A percentile compares a stretch with the other conserved stretches of the same genome.
These are phyloP conservation scores for Candida taoyuanica DNA, from an alignment of 805 yeast genomes.

Conservation along the genomic window DNA sequence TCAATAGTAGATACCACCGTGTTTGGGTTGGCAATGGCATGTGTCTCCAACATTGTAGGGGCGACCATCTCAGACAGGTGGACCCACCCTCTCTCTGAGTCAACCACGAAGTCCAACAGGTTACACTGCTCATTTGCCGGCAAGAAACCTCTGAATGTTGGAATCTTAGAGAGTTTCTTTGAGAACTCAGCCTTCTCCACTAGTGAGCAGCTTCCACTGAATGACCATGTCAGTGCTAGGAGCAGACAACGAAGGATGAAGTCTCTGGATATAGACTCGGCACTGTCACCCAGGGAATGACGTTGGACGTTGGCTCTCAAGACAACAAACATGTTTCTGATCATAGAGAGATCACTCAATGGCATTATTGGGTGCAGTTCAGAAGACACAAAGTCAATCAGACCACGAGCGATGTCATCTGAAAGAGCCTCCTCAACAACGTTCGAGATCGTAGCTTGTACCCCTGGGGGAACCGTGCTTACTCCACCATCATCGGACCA, in stretches of 20 bases:
- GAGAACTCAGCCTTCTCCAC: constrained; percentile 38
- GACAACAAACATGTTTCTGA: constrained; percentile 7
- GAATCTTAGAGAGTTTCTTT: constrained; percentile 20
- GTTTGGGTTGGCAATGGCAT: constrained; percentile 52
- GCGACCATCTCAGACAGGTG: constrained; percentile 47
- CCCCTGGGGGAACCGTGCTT: background rate
- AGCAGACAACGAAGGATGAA: constrained; percentile 20
- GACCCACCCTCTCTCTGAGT: constrained; percentile 49
- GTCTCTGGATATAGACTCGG: background rate
- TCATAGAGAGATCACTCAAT: background rate
- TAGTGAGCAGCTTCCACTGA: constrained; percentile 50
- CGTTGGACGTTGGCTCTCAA: constrained; percentile 3
- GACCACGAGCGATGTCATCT: background rate
- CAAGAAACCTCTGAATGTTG: constrained; percentile 20
- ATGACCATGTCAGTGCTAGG: constrained; percentile 53
- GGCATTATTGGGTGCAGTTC: constrained; percentile 13
- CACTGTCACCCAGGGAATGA: background rate
- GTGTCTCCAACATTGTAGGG: constrained; percentile 30
- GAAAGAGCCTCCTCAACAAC: constrained; percentile 6
- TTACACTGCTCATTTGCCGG: constrained; percentile 23
- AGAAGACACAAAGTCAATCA: background rate
- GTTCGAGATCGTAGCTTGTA: background rate
- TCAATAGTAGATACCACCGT: constrained; percentile 75
- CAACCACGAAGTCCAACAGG: constrained; percentile 33
- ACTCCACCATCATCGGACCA: too few species aligned